Evolutionary conservation across 1,284 basidiomycete species (phyloP), one percentile per base, ranked within the genome.

Genomic region (Sanghuangporus sanghuang): DNA sequence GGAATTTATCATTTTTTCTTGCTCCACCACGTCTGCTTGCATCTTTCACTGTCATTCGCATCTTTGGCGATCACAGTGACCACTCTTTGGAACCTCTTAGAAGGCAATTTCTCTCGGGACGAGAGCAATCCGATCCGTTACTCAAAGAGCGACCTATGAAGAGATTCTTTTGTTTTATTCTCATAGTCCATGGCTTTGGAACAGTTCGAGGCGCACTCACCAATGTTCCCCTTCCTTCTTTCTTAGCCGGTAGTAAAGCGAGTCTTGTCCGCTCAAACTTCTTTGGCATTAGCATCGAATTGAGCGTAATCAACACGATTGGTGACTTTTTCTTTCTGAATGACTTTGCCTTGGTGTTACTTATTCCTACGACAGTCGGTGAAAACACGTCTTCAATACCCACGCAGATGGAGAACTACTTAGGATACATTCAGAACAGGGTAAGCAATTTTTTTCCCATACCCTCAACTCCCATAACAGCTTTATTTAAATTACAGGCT

Each of bases 201-300:
- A 23, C 12, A 35, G 3, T 39, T 36, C 53, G 38, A 23, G 61
- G 38, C 27, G 46, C 54, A 14, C 44, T 44, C 16, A 56, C 54
- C 40, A 62, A 50, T 48, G 36, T 59, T 23, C 42, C 62, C 16
- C 42, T 50, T 11, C 62, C 55, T n/a, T 40, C 35, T 6, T 49
- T 56, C 7, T 49, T 55, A 14, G 32, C 42, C 1, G 48, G 52
- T 58, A 69, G 59, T 50, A 71, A 74, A 2, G 18, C 54, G 8
- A 11, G 32, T 70, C 71, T 73, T 27, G 77, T 79, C 1, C 66
- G 72, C 27, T 69, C 73, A 8, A 78, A 77, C 64, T 79, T 79
- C 64, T 71, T 80, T 27, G 78, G 78, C 6, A 74, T 79, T 58
- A 77, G 76, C 67, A 72, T 78, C 53, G 78, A 79, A 67, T 73